Conservation (phyloP, 1,284 basidiomycete species). For the Mycosarcoma mackinlayi region DNA sequence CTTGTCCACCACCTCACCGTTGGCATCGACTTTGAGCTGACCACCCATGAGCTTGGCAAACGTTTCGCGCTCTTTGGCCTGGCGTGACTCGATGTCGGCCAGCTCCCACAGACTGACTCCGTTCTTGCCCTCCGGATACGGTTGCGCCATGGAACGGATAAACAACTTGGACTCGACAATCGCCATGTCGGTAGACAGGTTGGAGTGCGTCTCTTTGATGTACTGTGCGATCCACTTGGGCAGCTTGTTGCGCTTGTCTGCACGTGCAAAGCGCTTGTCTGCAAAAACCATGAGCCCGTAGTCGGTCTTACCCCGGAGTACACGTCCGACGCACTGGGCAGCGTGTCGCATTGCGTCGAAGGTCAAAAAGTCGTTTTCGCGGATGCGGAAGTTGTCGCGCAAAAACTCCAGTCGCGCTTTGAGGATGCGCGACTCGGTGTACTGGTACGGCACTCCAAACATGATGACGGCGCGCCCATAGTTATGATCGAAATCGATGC, state of each 20-base stretch:
- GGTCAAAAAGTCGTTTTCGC: conserved; percentile 97
- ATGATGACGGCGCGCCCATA: conserved; percentile 99
- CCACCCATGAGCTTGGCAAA: conserved; percentile 60
- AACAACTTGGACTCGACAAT: conserved; percentile 94
- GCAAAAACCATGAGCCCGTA: conserved; percentile 99
- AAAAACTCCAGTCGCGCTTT: conserved; percentile 97
- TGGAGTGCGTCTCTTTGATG: conserved; percentile 90
- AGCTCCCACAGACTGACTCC: conserved; percentile 94
- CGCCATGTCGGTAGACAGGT: conserved; percentile 98
- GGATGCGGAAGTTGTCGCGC: conserved; percentile 96
- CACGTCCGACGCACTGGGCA: conserved; percentile 97
- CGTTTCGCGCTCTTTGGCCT: conserved; percentile 77
- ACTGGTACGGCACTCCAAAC: conserved; percentile 99
- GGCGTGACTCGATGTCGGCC: conserved; percentile 82
- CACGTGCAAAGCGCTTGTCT: conserved; percentile 95
- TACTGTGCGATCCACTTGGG: conserved; percentile 99
- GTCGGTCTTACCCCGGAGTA: conserved; percentile 96
- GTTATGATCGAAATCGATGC: conserved; percentile 97
- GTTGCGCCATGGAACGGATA: conserved; percentile 97
- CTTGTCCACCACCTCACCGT: conserved; percentile 47
- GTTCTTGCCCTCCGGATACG: conserved; percentile 88
- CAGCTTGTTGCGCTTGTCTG: conserved; percentile 95
- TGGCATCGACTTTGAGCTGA: conserved; percentile 43
- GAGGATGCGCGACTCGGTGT: conserved; percentile 96
- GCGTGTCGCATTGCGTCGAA: conserved; percentile 99